Evolutionary conservation across 2,329 filamentous ascomycete species (phyloP), one percentile per base, ranked within the genome.

Genomic region (Sclerotinia glacialis): DNA sequence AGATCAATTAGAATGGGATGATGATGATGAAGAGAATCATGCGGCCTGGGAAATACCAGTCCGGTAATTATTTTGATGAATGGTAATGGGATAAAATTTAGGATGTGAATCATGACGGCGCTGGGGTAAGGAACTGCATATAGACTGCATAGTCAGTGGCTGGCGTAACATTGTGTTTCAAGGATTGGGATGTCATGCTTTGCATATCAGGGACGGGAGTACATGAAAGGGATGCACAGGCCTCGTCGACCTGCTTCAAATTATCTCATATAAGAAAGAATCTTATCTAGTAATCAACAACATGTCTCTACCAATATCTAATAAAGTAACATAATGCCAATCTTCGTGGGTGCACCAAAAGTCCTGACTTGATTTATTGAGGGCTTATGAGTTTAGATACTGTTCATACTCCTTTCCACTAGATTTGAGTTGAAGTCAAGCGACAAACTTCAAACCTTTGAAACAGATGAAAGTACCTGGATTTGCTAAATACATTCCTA

Each of bases 11-110:
- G 72, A 74, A 16, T 71, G 58, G 76, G 79, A 74, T 75, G 79
- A 71, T 67, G 79, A 71, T 67, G 67, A 84, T 78, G 66, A 84
- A 77, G 67, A 83, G 75, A 76, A 83, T 74, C 70, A 79, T 75
- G 50, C 78, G 74, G 67, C 77, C 70, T 71, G 82, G 82, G 76
- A 80, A 79, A 74, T 78, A 70, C 70, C 74, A 28, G 71, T 78
- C 62, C 59, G 74, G 67, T 71, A 64, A 72, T 23, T 12, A 18
- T n/a, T 47, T 9, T 47, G 52, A 64, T 61, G 28, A 64, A 53
- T 31, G n/a, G 11, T 52, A 42, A 53, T 63, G 14, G 14, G 11
- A 9, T 28, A 14, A 23, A 7, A 53, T 14, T 14, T 8, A 26
- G 28, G 12, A 23, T 8, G 21, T 34, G 21, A 7, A 60, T 12